Conservation (phyloP, 306 rosid genomes). For the Abrus pulchellus region DNA sequence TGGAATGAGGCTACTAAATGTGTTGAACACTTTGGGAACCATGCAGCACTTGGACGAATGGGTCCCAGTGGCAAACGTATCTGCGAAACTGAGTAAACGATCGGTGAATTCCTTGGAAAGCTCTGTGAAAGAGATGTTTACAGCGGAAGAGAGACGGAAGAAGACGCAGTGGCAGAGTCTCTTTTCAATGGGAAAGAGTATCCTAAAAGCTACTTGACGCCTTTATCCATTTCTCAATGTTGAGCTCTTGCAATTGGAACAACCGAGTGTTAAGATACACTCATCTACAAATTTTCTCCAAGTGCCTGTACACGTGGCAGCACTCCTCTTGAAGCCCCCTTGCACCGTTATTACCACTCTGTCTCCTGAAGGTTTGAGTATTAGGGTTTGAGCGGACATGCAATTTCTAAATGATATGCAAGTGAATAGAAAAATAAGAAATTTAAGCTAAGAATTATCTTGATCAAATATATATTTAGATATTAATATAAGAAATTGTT, state of each 20-base stretch:
- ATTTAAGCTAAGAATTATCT: no score
- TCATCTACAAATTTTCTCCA: slow-evolving; percentile 73
- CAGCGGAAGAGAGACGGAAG: slow-evolving; percentile 66
- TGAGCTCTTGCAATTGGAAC: slow-evolving; percentile 65
- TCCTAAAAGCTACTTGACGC: slow-evolving; percentile 62
- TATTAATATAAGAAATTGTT: no score
- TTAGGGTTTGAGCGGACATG: no score
- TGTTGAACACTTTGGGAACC: no score
- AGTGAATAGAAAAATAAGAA: no score
- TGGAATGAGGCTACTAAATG: slow-evolving; percentile 4
- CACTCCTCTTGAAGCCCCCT: slow-evolving; percentile 75
- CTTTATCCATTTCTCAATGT: slow-evolving; percentile 73
- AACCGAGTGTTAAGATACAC: slow-evolving; percentile 67
- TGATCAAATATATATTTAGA: no score
- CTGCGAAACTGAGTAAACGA: slow-evolving; percentile 69
- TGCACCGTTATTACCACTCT: slow-evolving; percentile 69
- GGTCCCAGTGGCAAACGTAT: slow-evolving; percentile 34
- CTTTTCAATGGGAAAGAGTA: slow-evolving; percentile 70
- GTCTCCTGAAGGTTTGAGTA: slow-evolving; percentile 76
- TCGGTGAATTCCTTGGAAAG: slow-evolving; percentile 67
- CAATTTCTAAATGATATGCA: no score
- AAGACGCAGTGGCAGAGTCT: slow-evolving; percentile 70
- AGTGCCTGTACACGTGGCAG: slow-evolving; percentile 63
- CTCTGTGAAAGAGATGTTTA: slow-evolving; percentile 73
- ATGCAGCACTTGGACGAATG: no score